Conservation (phyloP, 129 eudicot genomes). For the Apium graveolens region DNA sequence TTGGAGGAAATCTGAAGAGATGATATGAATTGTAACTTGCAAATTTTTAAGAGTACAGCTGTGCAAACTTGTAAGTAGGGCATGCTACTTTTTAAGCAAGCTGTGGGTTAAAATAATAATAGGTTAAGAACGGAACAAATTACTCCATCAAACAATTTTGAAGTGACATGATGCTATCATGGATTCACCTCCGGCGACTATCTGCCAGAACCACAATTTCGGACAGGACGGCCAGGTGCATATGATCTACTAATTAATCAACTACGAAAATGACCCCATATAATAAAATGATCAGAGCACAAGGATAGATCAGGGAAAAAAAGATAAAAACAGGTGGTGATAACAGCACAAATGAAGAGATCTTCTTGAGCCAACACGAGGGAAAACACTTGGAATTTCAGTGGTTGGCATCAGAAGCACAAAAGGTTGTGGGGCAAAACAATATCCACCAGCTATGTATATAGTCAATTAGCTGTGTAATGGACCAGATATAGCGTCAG, state of each 20-base stretch:
- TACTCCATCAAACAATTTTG: not conserved
- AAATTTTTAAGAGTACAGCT: not conserved
- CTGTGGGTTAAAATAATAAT: not conserved
- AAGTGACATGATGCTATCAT: constrained; percentile 13
- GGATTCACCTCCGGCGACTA: constrained; percentile 75
- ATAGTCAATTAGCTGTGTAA: constrained; percentile 43
- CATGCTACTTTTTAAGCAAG: not conserved
- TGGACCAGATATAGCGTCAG: constrained; percentile 49
- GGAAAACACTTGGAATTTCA: constrained; percentile 16
- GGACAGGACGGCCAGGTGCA: constrained; percentile 83
- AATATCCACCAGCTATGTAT: constrained; percentile 3
- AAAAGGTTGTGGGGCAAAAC: constrained; percentile 5
- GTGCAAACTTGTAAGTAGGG: not conserved
- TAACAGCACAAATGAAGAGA: constrained; percentile 11
- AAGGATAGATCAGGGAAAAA: not conserved
- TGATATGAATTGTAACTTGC: not conserved
- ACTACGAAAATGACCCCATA: constrained; percentile 12
- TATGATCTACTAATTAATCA: constrained; percentile 17
- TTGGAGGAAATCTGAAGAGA: too few relatives aligned
- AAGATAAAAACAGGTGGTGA: not conserved
- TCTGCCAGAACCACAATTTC: constrained; percentile 23
- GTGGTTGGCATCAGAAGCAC: not conserved
- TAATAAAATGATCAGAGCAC: constrained; percentile 11
- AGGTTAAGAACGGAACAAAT: not conserved
- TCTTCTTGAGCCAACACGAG: constrained; percentile 14